Conservation (phyloP, 1,139 yeast genomes). For the Yamadazyma spencermartinsiae region DNA sequence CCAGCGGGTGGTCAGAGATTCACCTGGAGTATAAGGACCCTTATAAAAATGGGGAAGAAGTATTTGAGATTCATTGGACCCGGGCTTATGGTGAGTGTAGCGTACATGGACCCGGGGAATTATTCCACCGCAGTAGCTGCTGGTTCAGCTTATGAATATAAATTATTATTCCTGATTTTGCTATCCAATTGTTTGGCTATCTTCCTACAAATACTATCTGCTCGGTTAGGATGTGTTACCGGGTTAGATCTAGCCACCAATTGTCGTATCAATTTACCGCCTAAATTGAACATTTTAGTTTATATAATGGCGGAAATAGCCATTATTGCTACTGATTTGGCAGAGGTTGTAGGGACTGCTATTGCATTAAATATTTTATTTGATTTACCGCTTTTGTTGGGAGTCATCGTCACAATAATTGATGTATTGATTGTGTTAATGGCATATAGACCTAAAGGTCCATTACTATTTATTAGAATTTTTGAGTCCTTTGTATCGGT, state of each 20-base stretch:
- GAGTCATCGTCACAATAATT: slow-evolving; percentile 78
- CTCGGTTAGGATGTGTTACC: slow-evolving; percentile 86
- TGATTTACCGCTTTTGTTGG: slow-evolving; percentile 70
- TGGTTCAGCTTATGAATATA: slow-evolving; percentile 84
- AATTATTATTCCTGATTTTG: slow-evolving; percentile 75
- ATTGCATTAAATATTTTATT: slow-evolving; percentile 83
- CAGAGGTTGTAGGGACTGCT: slow-evolving; percentile 94
- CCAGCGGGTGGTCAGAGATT: too few species aligned
- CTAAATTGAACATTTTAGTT: slow-evolving; percentile 57
- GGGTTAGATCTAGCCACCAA: slow-evolving; percentile 88
- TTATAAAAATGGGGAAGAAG: slow-evolving; percentile 33
- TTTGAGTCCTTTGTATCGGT: slow-evolving; percentile 81
- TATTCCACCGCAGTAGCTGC: slow-evolving; percentile 94
- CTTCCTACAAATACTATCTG: slow-evolving; percentile 77
- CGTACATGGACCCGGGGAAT: slow-evolving; percentile 98
- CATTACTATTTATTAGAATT: slow-evolving; percentile 71
- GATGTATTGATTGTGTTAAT: slow-evolving; percentile 83
- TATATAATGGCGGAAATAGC: slow-evolving; percentile 83
- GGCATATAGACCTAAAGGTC: slow-evolving; percentile 89
- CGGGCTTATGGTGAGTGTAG: slow-evolving; percentile 91
- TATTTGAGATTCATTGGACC: slow-evolving; percentile 81
- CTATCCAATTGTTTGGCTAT: slow-evolving; percentile 87
- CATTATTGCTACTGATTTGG: slow-evolving; percentile 88
- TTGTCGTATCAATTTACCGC: slow-evolving; percentile 74
- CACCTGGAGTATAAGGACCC: not conserved